Conservation (phyloP, 192 early-diverging fungal species). For the Rhizophagus prolifer region DNA sequence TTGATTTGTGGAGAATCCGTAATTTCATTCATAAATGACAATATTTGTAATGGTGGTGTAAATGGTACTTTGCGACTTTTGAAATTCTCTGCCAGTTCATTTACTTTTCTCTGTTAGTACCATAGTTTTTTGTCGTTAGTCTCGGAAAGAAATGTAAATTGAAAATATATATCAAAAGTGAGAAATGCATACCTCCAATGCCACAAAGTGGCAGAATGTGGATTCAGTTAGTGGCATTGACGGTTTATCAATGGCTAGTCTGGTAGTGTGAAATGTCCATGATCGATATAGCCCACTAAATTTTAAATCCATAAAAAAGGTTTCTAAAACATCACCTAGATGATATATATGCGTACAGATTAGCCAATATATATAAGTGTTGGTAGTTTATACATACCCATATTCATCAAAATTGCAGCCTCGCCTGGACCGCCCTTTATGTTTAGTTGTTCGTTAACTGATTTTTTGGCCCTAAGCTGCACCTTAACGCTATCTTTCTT, state of each 20-base stretch:
- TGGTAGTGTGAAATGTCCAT: conserved; percentile 12
- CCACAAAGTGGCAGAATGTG: conserved; percentile 22
- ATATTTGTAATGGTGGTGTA: conserved; percentile 13
- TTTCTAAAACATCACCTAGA: not conserved
- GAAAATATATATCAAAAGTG: not conserved
- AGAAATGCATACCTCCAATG: conserved; percentile 15
- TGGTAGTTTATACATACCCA: too few species aligned
- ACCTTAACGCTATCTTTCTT: too few species aligned
- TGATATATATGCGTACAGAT: too few species aligned
- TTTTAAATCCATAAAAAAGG: conserved; percentile 3
- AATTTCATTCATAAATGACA: conserved; percentile 10
- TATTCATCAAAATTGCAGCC: conserved; percentile 12
- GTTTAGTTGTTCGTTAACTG: not conserved
- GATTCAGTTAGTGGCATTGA: too few species aligned
- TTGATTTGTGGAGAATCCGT: conserved; percentile 9
- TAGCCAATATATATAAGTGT: too few species aligned
- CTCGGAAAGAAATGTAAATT: not conserved
- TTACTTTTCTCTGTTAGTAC: not conserved
- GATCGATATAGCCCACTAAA: conserved; percentile 10
- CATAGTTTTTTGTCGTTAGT: not conserved
- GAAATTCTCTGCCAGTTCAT: not conserved
- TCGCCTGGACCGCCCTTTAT: not conserved
- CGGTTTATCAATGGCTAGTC: conserved; percentile 2
- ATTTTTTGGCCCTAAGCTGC: not conserved
- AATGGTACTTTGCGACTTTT: not conserved